These are phyloP conservation scores for Knoxia roxburghii DNA, from an alignment of 257 asterid species.

Conservation along the genomic window DNA sequence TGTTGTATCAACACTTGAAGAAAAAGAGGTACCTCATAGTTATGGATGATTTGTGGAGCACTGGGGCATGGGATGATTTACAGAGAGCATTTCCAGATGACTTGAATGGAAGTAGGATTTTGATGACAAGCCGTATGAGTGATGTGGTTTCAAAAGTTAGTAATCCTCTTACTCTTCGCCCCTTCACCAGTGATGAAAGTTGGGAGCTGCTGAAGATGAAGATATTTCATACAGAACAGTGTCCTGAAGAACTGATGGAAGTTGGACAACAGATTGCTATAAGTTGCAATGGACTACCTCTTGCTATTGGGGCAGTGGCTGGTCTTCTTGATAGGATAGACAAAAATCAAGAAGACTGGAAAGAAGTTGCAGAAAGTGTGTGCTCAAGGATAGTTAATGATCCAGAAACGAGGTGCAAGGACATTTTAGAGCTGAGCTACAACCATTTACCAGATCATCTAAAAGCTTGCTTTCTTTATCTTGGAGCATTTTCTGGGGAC, in stretches of 20 bases:
- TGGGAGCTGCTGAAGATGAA: constrained; percentile 5
- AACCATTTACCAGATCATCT: constrained; percentile 10
- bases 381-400: not conserved
- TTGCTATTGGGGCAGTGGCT: constrained; percentile 6
- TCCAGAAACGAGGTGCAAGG: constrained; percentile 14
- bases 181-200: constrained; percentile 3
- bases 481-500: constrained; percentile 3
- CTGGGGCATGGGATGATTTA: constrained; percentile 5
- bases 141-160: not conserved
- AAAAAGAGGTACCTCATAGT: not conserved
- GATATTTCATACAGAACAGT: not conserved
- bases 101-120: constrained; percentile 7
- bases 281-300: constrained; percentile 13
- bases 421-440: constrained; percentile 12
- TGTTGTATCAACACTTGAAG: not conserved
- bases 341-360: not conserved
- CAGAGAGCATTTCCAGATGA: constrained; percentile 8
- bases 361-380: not conserved
- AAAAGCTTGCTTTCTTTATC: constrained; percentile 12
- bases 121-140: constrained; percentile 4
- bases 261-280: constrained; percentile 4
- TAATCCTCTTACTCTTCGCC: not conserved
- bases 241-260: not conserved
- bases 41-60: constrained; percentile 11
- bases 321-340: not conserved